These are phyloP conservation scores for Hemisphaericaspora nanyangensis DNA, from an alignment of 805 yeast species.

Conservation along the genomic window DNA sequence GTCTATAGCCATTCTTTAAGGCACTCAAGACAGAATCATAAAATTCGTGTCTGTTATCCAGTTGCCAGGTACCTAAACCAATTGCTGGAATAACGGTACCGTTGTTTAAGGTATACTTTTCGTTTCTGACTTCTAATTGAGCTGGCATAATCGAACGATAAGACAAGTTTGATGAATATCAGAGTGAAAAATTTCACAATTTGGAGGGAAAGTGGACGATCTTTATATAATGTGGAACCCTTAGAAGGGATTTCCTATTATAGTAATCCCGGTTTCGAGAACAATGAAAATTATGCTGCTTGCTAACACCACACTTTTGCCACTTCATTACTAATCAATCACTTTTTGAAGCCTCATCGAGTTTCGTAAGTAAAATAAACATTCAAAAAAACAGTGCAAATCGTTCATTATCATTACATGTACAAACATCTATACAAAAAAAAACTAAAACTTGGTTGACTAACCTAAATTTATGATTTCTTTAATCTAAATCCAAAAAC, in stretches of 20 bases:
- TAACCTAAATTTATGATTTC: too few species aligned
- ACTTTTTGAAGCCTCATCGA: too few species aligned
- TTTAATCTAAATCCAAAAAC: slow-evolving; percentile 16
- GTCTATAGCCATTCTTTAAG: slow-evolving; percentile 63
- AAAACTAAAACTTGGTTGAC: neutral
- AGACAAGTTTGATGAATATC: neutral
- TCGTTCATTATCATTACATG: neutral
- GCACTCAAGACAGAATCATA: slow-evolving; percentile 58
- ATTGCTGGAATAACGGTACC: slow-evolving; percentile 63
- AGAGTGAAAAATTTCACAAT: neutral
- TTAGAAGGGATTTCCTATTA: too few species aligned
- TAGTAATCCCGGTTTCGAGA: too few species aligned
- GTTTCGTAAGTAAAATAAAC: too few species aligned
- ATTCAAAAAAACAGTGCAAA: too few species aligned
- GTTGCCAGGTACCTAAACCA: slow-evolving; percentile 74
- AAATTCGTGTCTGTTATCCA: slow-evolving; percentile 49
- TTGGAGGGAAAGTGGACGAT: neutral
- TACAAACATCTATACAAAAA: slow-evolving; percentile 1
- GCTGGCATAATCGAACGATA: slow-evolving; percentile 1
- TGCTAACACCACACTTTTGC: too few species aligned
- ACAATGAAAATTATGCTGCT: too few species aligned
- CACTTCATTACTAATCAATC: too few species aligned
- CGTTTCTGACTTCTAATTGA: slow-evolving; percentile 4
- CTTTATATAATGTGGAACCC: too few species aligned
- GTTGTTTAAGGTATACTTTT: slow-evolving; percentile 47